Base-by-base conservation (phyloP, 768 basidiomycete species). In the Suillus plorans region DNA sequence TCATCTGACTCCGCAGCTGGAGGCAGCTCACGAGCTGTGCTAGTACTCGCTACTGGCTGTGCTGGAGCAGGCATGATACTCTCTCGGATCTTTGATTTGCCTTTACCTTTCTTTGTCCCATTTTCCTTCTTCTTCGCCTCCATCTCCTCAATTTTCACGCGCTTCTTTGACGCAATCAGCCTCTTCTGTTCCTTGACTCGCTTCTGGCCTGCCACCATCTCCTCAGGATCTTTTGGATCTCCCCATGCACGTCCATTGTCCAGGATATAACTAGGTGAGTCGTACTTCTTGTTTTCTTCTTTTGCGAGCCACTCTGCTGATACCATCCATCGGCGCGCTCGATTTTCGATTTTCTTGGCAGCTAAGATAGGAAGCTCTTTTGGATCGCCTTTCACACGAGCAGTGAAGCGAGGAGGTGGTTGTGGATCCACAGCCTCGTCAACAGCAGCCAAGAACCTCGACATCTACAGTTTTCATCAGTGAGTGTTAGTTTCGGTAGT, bases 291-390 rank as follows among this genome's bases (percentile, higher is more conserved):
- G 47, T 49, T 39, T 25, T 45, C 25, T 55, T 74, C 67, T 10
- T 63, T 63, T 10, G 56, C 59, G 13, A 72, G 66, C 69, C 69
- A 73, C 7, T 63, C 68, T 1, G 45, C n/a, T 34, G 65, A 42
- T 22, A 75, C 59, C 73, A 73, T 75, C 72, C 72, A 74, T 13
- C 63, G 55, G 7, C 62, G 62, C 20, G 63, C 70, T n/a, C 61
- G 22, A n/a, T 56, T 62, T 7, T 63, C 63, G 22, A 70, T 22
- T 22, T 49, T 49, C 47, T 25, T 49, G 0, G 22, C 22, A 22
- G 47, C 47, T 22, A 49, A 49, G 22, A 49, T 10, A 0, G 22
- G 47, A 13, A 49, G 47, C 13, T 49, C 47, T 49, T 49, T 49
- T 8, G 47, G 13, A 13, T 49, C 13, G 1, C 47, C 47, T 49